These are phyloP conservation scores for Trametes villosa DNA, from an alignment of 768 basidiomycete genomes.

Conservation along the genomic window DNA sequence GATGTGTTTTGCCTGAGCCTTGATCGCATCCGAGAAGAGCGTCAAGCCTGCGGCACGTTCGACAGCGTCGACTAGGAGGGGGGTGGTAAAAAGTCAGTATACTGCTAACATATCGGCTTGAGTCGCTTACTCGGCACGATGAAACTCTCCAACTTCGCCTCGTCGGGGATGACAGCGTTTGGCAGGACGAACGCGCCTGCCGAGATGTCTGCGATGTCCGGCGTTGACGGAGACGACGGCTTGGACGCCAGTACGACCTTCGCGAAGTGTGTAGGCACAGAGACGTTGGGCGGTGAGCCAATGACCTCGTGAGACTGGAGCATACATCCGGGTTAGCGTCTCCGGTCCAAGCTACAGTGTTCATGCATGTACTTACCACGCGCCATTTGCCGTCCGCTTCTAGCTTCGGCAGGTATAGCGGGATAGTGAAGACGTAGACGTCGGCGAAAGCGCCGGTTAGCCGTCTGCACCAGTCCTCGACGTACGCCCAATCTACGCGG, in stretches of 20 bases:
- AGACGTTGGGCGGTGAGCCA: constrained; percentile 84
- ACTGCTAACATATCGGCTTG: no score
- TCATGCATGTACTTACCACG: constrained; percentile 62
- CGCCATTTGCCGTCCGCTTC: constrained; percentile 94
- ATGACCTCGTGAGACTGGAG: constrained; percentile 91
- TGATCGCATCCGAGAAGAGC: constrained; percentile 84
- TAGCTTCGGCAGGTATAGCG: constrained; percentile 89
- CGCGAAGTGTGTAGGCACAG: constrained; percentile 97
- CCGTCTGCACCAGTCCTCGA: constrained; percentile 93
- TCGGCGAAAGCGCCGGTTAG: constrained; percentile 88
- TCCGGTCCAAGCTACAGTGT: background rate
- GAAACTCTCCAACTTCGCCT: constrained; percentile 79
- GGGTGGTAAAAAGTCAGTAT: no score
- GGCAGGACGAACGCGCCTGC: constrained; percentile 96
- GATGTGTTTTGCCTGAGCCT: constrained; percentile 76
- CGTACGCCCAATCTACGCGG: constrained; percentile 87
- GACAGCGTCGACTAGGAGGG: constrained; percentile 78
- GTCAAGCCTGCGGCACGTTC: constrained; percentile 88
- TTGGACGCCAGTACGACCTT: constrained; percentile 87
- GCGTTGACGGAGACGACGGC: constrained; percentile 74
- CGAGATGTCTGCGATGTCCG: constrained; percentile 73
- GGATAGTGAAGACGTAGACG: constrained; percentile 97
- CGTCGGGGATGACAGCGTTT: constrained; percentile 90
- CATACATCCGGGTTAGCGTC: background rate
- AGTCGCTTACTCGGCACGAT: constrained; percentile 73